Evolutionary conservation across 192 early-diverging fungal species (phyloP).

Genomic region (Mortierella alpina): DNA sequence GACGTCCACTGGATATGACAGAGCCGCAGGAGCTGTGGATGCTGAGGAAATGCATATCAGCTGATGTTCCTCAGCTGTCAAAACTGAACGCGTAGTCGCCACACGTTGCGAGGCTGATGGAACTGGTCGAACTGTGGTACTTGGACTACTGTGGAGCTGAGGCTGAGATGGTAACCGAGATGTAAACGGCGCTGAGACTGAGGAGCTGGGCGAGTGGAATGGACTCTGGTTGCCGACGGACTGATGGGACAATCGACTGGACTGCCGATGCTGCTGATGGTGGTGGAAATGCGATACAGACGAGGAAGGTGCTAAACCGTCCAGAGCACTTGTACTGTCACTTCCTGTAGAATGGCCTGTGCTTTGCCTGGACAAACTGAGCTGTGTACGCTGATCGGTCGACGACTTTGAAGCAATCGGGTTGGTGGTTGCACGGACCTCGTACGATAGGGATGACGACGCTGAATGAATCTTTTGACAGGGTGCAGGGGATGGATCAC

Average conservation of each 20-base stretch:
- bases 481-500: too few species aligned
- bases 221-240: background rate
- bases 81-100: conserved; percentile 1
- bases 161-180: conserved; percentile 39
- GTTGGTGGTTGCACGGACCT: background rate
- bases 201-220: conserved; percentile 33
- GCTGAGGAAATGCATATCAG: background rate
- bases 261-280: background rate
- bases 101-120: background rate
- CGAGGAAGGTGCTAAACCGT: too few species aligned
- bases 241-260: conserved; percentile 5
- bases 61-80: conserved; percentile 30
- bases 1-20: background rate
- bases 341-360: background rate
- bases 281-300: background rate
- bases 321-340: too few species aligned
- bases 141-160: background rate
- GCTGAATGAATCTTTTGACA: too few species aligned
- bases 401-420: background rate
- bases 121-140: background rate
- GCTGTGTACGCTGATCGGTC: background rate
- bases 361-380: background rate
- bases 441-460: too few species aligned
- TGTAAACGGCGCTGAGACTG: conserved; percentile 32
- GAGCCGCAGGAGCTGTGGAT: background rate